Conservation (phyloP, 2,329 filamentous ascomycete genomes). For the Byssochlamys sp. region DNA sequence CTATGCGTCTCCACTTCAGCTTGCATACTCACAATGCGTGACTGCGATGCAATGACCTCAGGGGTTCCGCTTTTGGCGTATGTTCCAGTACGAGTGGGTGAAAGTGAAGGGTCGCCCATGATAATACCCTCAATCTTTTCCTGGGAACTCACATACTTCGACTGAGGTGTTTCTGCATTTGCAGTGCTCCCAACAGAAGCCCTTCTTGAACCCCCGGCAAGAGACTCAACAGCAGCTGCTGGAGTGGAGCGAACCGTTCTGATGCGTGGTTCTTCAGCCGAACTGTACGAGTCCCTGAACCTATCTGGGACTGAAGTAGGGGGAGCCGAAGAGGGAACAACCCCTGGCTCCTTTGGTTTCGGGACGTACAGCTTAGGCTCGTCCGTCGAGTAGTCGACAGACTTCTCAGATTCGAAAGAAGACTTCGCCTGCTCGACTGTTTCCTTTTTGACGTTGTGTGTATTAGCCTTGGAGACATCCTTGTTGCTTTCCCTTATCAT, state of each 20-base stretch:
- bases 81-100: constrained; percentile 6
- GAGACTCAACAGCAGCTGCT: not conserved
- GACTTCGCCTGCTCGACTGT: not conserved
- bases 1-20: constrained; percentile 2
- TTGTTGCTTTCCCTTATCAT: constrained; percentile 4
- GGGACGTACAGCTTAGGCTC: constrained; percentile 11
- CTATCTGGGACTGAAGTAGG: not conserved
- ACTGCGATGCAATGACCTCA: constrained; percentile 3
- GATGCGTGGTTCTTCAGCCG: not conserved
- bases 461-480: not conserved
- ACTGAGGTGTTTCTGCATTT: not conserved
- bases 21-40: constrained; percentile 6
- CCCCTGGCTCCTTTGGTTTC: constrained; percentile 4
- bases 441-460: not conserved
- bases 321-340: constrained; percentile 10
- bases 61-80: constrained; percentile 5
- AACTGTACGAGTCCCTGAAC: not conserved
- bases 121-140: constrained; percentile 7
- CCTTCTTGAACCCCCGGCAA: not conserved
- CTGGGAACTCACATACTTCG: not conserved
- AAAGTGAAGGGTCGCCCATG: constrained; percentile 5
- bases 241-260: not conserved
- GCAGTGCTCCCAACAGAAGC: not conserved
- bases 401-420: not conserved
- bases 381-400: not conserved